Percentiles rank a stretch among this genome's conserved stretches.
These are phyloP conservation scores for Fonsecaea multimorphosa DNA, from an alignment of 2,329 filamentous ascomycete species.

Conservation along the genomic window DNA sequence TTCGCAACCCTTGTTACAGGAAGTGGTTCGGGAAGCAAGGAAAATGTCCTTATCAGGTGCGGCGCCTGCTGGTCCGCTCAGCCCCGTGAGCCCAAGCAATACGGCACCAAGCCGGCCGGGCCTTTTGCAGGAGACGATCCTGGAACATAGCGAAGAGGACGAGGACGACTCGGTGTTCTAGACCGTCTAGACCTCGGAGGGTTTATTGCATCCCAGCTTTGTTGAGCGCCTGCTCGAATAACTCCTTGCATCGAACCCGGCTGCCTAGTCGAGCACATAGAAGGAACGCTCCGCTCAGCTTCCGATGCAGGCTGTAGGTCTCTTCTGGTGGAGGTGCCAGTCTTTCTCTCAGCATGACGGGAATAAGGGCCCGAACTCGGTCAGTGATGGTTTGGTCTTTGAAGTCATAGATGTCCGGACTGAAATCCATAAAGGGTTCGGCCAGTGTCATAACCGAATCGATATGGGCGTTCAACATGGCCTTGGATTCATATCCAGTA, in stretches of 20 bases:
- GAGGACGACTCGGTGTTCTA: conserved; percentile 35
- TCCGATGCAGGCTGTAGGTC: conserved; percentile 93
- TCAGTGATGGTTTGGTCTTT: conserved; percentile 94
- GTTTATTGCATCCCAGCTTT: conserved; percentile 32
- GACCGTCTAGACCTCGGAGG: no score
- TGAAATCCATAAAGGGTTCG: conserved; percentile 80
- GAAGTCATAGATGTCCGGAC: conserved; percentile 90
- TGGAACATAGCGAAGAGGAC: conserved; percentile 39
- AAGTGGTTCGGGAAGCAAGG: conserved; percentile 34
- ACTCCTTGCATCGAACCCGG: conserved; percentile 75
- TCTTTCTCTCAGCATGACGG: conserved; percentile 88
- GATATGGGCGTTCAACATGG: conserved; percentile 91
- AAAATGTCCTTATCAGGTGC: conserved; percentile 26
- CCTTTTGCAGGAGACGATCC: conserved; percentile 37
- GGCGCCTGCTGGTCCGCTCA: conserved; percentile 20
- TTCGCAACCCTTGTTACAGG: conserved; percentile 35
- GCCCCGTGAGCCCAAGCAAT: conserved; percentile 27
- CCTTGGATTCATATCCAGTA: conserved; percentile 82
- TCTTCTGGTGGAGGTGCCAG: conserved; percentile 93
- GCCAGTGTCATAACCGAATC: conserved; percentile 86
- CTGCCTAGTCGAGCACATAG: conserved; percentile 87
- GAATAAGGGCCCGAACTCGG: conserved; percentile 84
- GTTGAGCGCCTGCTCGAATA: conserved; percentile 69
- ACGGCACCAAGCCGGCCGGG: conserved; percentile 25
- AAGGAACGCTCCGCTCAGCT: conserved; percentile 92